These are phyloP conservation scores for Eucalyptus tenuipes DNA, from an alignment of 345 rosid species.

Conservation along the genomic window DNA sequence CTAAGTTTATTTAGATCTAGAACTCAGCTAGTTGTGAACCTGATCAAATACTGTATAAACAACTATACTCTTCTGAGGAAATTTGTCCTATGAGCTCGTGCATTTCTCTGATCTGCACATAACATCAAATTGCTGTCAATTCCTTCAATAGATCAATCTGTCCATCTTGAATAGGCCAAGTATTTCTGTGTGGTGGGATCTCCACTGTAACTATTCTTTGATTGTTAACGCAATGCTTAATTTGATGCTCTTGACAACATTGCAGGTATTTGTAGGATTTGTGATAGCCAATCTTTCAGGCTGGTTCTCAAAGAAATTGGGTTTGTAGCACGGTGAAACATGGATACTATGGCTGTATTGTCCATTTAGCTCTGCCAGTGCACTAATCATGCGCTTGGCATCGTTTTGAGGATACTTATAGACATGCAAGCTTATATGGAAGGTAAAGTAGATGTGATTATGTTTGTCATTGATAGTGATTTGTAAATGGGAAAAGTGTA, in stretches of 20 bases:
- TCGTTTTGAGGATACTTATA: neutral
- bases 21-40: neutral
- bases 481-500: neutral
- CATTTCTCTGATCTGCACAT: neutral
- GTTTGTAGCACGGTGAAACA: slow-evolving; percentile 22
- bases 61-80: neutral
- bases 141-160: neutral
- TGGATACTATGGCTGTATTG: neutral
- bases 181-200: neutral
- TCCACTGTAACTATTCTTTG: neutral
- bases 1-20: neutral
- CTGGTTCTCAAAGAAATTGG: slow-evolving; percentile 68
- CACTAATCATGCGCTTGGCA: neutral
- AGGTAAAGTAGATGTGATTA: neutral
- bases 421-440: neutral
- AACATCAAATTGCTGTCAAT: neutral
- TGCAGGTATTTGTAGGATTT: slow-evolving; percentile 93
- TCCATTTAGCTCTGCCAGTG: neutral
- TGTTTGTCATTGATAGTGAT: neutral
- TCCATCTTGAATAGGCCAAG: neutral
- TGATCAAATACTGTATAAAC: neutral
- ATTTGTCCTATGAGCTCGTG: neutral
- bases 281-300: slow-evolving; percentile 77
- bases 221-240: neutral
- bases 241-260: neutral